Evolutionary conservation across 371 early-diverging fungal genomes (phyloP).

Genomic region (Lichtheimia ramosa): DNA sequence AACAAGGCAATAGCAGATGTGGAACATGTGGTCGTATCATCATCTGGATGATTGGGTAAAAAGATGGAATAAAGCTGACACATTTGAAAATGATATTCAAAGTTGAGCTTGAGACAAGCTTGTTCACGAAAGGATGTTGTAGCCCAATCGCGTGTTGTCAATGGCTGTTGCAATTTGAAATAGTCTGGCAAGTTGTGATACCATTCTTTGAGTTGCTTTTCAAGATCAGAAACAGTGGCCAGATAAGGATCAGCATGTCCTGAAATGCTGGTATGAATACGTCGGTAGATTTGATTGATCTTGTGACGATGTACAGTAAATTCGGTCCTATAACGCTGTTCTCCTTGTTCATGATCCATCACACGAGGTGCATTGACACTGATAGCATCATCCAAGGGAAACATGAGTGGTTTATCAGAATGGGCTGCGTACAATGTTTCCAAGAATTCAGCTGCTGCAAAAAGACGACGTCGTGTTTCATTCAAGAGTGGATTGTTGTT

Average conservation of each 20-base stretch:
- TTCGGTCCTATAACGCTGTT: constrained; percentile 34
- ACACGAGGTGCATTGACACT: constrained; percentile 23
- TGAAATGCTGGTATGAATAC: constrained; percentile 28
- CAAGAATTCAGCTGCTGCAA: constrained; percentile 40
- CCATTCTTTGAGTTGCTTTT: constrained; percentile 43
- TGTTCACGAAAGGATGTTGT: constrained; percentile 43
- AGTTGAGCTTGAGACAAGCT: constrained; percentile 48
- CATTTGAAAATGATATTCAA: constrained; percentile 49
- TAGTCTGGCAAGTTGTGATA: constrained; percentile 31
- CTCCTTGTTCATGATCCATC: constrained; percentile 18
- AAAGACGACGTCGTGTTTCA: constrained; percentile 36
- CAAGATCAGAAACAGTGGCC: constrained; percentile 36
- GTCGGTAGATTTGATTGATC: constrained; percentile 41
- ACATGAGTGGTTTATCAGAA: constrained; percentile 42
- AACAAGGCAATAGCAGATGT: constrained; percentile 28
- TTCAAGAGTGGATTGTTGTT: constrained; percentile 5
- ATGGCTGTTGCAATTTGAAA: constrained; percentile 29
- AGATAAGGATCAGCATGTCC: constrained; percentile 38
- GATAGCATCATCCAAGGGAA: constrained; percentile 30
- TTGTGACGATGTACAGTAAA: constrained; percentile 43
- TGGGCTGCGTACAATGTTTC: constrained; percentile 44
- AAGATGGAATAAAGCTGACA: constrained; percentile 46
- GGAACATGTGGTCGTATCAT: not conserved
- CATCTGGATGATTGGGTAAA: constrained; percentile 17
- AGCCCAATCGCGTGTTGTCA: constrained; percentile 26